phyloP scores from a whole-genome alignment of 1,139 yeast species.

The Spencermartinsiella ligniputridi region DNA sequence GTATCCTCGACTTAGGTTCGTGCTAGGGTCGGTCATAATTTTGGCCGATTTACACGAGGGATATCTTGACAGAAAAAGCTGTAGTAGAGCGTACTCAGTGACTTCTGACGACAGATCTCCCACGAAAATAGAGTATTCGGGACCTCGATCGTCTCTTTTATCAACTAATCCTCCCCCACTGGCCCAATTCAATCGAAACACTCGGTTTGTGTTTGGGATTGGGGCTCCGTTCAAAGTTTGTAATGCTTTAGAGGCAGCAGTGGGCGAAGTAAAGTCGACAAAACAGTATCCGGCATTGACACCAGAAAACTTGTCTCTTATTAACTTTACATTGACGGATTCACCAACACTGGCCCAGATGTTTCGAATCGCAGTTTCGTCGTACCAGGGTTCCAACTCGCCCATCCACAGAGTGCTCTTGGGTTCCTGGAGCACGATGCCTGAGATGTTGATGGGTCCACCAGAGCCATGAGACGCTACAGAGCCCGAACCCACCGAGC shows the following conservation, averaged over 20 bases:
- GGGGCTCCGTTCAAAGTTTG: slow-evolving; percentile 61
- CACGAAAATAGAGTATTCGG: slow-evolving; percentile 73
- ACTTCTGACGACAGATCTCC: slow-evolving; percentile 80
- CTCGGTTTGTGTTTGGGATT: slow-evolving; percentile 58
- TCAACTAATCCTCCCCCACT: slow-evolving; percentile 56
- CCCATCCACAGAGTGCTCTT: slow-evolving; percentile 79
- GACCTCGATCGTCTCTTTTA: slow-evolving; percentile 36
- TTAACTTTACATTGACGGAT: slow-evolving; percentile 55
- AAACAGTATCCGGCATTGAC: slow-evolving; percentile 78
- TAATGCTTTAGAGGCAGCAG: slow-evolving; percentile 64
- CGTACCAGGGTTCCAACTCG: slow-evolving; percentile 83
- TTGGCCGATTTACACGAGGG: slow-evolving; percentile 79
- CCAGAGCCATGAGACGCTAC: not conserved
- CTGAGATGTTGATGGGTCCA: not conserved
- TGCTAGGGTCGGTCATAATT: slow-evolving; percentile 76
- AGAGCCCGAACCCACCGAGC: not conserved
- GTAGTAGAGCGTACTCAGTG: slow-evolving; percentile 64
- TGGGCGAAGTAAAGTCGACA: slow-evolving; percentile 67
- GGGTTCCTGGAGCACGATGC: not conserved
- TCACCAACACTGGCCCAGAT: slow-evolving; percentile 61
- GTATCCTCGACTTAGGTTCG: slow-evolving; percentile 77
- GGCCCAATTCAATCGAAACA: slow-evolving; percentile 82
- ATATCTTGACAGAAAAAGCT: slow-evolving; percentile 64
- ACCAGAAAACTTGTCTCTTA: slow-evolving; percentile 46
- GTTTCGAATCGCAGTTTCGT: slow-evolving; percentile 59